Percentiles rank a stretch among this genome's conserved stretches.
These are phyloP conservation scores for Hypoxylon lenormandii DNA, from an alignment of 495 filamentous ascomycete genomes.

Conservation along the genomic window DNA sequence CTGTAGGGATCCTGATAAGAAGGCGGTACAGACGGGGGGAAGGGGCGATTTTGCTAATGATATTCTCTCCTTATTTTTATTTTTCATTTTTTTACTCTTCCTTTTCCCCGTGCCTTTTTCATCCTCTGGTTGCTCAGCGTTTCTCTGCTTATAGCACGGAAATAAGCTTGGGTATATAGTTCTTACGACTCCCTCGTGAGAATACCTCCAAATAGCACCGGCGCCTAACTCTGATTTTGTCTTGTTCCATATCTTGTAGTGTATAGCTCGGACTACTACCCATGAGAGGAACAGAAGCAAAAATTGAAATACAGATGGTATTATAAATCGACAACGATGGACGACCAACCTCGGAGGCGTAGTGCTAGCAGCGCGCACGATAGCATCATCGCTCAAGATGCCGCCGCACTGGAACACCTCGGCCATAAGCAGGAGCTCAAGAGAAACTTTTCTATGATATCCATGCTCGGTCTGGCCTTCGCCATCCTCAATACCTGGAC, in stretches of 20 bases:
- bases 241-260: no score
- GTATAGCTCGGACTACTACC: no score
- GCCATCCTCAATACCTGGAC: slow-evolving; percentile 73
- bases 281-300: no score
- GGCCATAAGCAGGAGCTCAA: slow-evolving; percentile 72
- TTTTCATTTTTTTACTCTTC: neutral
- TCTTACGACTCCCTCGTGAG: neutral
- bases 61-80: no score
- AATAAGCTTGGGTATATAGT: neutral
- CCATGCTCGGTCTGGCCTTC: slow-evolving; percentile 71
- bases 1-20: slow-evolving; percentile 31
- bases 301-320: no score
- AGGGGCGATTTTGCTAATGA: no score
- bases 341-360: slow-evolving; percentile 19
- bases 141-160: neutral
- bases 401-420: slow-evolving; percentile 66
- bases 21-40: no score
- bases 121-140: neutral
- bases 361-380: slow-evolving; percentile 19
- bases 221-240: neutral
- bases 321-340: slow-evolving; percentile 14
- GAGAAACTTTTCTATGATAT: slow-evolving; percentile 68
- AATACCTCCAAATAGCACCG: neutral
- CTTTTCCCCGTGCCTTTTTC: neutral
- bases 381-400: slow-evolving; percentile 54